Evolutionary conservation across 2,329 filamentous ascomycete species (phyloP).

Genomic region (Alternaria tenuissima): DNA sequence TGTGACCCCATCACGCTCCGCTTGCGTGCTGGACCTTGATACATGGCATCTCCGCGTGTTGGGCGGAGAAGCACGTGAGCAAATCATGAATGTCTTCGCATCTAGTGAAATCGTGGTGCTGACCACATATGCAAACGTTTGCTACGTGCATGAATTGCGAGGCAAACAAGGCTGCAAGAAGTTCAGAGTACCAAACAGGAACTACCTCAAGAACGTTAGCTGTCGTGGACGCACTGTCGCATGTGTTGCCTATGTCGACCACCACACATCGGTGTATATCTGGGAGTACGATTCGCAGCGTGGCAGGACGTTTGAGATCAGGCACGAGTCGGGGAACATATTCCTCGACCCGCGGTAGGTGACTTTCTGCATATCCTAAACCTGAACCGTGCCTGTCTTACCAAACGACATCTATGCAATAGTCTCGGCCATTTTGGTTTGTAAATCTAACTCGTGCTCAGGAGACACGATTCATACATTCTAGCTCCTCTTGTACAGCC

Average conservation of each 20-base stretch:
- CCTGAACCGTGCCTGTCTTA: neutral
- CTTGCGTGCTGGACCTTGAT: constrained; percentile 36
- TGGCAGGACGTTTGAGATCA: constrained; percentile 33
- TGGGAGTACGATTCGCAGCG: constrained; percentile 40
- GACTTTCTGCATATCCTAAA: neutral
- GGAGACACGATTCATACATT: neutral
- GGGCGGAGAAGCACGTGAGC: constrained; percentile 32
- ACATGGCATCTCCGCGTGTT: constrained; percentile 22
- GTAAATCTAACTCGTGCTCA: constrained; percentile 6
- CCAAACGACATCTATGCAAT: neutral
- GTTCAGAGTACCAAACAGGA: constrained; percentile 29
- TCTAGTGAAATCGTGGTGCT: constrained; percentile 40
- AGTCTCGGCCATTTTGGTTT: neutral
- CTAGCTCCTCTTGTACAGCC: constrained; percentile 22
- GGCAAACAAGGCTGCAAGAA: constrained; percentile 18
- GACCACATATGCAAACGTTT: constrained; percentile 18
- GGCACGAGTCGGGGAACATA: constrained; percentile 1
- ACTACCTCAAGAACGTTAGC: constrained; percentile 12
- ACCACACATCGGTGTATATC: constrained; percentile 29
- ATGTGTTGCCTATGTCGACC: constrained; percentile 21
- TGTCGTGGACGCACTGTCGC: constrained; percentile 35
- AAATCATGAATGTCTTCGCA: constrained; percentile 20
- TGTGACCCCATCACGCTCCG: neutral
- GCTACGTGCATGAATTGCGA: constrained; percentile 34
- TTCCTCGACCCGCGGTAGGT: constrained; percentile 3